Percentiles rank a stretch among this genome's conserved stretches.
Conservation (phyloP, 2,329 filamentous ascomycete genomes). For the Fulvia fulva region DNA sequence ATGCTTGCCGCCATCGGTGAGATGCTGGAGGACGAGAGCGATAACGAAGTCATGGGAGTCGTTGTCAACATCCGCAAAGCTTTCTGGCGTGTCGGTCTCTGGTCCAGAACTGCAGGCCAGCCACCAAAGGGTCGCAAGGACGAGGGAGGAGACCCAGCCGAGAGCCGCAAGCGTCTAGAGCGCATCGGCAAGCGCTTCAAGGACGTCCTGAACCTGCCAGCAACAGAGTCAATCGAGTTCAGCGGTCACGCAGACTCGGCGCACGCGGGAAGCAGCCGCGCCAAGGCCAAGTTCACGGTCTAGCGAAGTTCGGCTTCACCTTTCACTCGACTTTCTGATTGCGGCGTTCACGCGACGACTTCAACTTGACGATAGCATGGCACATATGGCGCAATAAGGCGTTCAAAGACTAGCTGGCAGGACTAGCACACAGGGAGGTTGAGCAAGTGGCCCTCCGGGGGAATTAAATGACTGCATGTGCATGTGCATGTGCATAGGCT, state of each 20-base stretch:
- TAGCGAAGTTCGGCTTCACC: slow-evolving; percentile 42
- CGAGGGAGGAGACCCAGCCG: slow-evolving; percentile 50
- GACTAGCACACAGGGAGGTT: slow-evolving; percentile 29
- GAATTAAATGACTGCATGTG: slow-evolving; percentile 9
- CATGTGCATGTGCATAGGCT: too few species aligned
- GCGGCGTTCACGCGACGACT: slow-evolving; percentile 6
- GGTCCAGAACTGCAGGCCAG: slow-evolving; percentile 86
- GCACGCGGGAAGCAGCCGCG: slow-evolving; percentile 86
- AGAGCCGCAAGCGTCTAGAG: slow-evolving; percentile 79
- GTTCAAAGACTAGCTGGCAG: slow-evolving; percentile 20
- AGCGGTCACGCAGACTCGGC: slow-evolving; percentile 94
- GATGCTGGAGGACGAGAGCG: slow-evolving; percentile 89
- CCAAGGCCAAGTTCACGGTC: slow-evolving; percentile 88
- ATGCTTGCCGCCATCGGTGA: slow-evolving; percentile 97
- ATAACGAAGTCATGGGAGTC: slow-evolving; percentile 98
- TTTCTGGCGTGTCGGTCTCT: slow-evolving; percentile 95
- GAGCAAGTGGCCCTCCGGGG: slow-evolving; percentile 34
- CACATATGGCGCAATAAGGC: slow-evolving; percentile 18
- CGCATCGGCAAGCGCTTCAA: slow-evolving; percentile 90
- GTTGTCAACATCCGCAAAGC: slow-evolving; percentile 98
- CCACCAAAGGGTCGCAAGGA: slow-evolving; percentile 68
- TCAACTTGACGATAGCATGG: slow-evolving; percentile 17
- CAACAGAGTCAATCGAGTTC: slow-evolving; percentile 81
- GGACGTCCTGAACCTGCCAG: slow-evolving; percentile 76
- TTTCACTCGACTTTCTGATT: slow-evolving; percentile 3